A percentile compares a stretch with the other conserved stretches of the same genome.
Evolutionary conservation across 495 filamentous ascomycete species (phyloP).

Genomic region (Aspergillus incahuasiensis): DNA sequence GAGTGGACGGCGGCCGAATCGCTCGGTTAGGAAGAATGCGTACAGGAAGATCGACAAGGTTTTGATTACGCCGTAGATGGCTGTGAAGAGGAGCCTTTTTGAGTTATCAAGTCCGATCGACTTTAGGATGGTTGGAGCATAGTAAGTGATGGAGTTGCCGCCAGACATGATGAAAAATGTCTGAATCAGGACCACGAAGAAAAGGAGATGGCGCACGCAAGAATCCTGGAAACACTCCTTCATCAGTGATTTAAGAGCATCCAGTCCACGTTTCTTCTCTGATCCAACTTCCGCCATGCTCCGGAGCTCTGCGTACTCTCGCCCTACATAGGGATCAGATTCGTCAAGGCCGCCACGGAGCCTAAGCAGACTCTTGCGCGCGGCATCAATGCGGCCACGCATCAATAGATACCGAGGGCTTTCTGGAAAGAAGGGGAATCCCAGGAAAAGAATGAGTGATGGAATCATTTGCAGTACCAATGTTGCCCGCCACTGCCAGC

Average conservation of each 20-base stretch:
- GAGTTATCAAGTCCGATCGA: conserved; percentile 55
- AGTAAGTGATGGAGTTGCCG: conserved; percentile 67
- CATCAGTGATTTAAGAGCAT: conserved; percentile 9
- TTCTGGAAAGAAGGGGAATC: conserved; percentile 71
- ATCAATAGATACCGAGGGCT: conserved; percentile 39
- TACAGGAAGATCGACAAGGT: conserved; percentile 22
- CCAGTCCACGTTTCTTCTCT: conserved; percentile 17
- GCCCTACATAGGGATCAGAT: conserved; percentile 58
- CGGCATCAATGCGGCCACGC: conserved; percentile 57
- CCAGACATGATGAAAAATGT: conserved; percentile 65
- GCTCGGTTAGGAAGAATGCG: conserved; percentile 20
- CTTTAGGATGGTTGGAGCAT: conserved; percentile 65
- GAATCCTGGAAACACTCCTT: conserved; percentile 43
- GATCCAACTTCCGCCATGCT: conserved; percentile 58
- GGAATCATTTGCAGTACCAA: conserved; percentile 57
- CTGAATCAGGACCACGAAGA: conserved; percentile 60
- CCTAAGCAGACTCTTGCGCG: conserved; percentile 53
- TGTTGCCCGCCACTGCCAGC: conserved; percentile 62
- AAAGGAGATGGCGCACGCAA: conserved; percentile 39
- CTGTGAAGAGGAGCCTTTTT: conserved; percentile 21
- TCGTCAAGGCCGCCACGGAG: conserved; percentile 57
- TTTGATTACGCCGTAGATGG: conserved; percentile 23
- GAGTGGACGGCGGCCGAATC: conserved; percentile 20
- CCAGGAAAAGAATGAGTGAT: conserved; percentile 52
- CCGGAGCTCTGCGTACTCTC: conserved; percentile 73